phyloP scores from a whole-genome alignment of 345 rosid species.

The Gossypium sturtianum region DNA sequence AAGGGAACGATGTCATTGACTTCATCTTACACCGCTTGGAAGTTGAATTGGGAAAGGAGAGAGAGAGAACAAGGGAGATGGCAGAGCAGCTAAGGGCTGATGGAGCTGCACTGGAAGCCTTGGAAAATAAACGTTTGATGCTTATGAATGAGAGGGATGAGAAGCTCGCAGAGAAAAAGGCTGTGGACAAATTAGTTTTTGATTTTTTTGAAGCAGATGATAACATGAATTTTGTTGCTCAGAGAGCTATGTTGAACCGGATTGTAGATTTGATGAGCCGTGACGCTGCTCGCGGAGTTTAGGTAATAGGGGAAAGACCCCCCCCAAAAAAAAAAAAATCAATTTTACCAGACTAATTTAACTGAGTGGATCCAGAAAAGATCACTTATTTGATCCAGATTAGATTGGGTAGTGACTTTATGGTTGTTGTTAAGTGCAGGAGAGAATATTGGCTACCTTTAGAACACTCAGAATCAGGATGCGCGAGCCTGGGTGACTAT shows the following conservation, averaged over 20 bases:
- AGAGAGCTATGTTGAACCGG: not conserved
- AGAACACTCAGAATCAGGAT: not conserved
- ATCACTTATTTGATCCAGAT: not conserved
- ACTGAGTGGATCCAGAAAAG: not conserved
- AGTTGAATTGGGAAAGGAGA: not conserved
- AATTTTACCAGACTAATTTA: not conserved
- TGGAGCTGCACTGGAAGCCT: not conserved
- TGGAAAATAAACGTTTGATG: not conserved
- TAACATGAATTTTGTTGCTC: not conserved
- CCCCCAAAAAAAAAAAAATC: not conserved
- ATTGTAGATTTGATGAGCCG: not conserved
- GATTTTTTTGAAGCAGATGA: not conserved
- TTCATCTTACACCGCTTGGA: not conserved
- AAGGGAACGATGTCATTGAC: not conserved
- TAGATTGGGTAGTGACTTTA: not conserved
- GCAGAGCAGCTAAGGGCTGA: not conserved
- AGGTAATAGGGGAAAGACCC: not conserved
- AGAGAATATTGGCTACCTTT: not conserved
- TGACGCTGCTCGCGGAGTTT: not conserved
- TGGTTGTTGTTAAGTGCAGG: not conserved
- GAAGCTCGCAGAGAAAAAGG: not conserved
- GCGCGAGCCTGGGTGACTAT: not conserved
- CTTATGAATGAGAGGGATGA: not conserved
- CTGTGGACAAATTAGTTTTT: not conserved
- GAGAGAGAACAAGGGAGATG: not conserved